These are phyloP conservation scores for Globisporangium heterothallicum DNA, from an alignment of 352 stramenopile species.

Conservation along the genomic window DNA sequence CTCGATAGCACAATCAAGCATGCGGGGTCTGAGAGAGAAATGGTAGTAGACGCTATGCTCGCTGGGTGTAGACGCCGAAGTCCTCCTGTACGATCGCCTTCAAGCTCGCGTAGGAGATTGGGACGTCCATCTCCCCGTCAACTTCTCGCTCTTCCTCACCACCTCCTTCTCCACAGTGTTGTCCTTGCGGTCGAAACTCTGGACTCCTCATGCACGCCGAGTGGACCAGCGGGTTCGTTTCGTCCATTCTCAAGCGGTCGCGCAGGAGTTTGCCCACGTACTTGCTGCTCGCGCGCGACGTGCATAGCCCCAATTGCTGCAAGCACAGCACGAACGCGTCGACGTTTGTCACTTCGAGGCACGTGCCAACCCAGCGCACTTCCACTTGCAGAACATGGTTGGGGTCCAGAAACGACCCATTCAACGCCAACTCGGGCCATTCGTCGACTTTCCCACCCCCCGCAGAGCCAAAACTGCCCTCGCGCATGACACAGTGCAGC, in stretches of 20 bases:
- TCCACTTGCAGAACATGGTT: conserved; percentile 45
- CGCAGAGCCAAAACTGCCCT: conserved; percentile 13
- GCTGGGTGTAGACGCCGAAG: conserved; percentile 37
- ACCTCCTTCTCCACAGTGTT: not conserved
- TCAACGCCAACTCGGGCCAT: conserved; percentile 62
- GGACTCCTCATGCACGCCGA: conserved; percentile 15
- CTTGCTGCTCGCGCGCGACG: conserved; percentile 37
- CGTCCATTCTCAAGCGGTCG: conserved; percentile 46
- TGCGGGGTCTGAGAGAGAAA: too few relatives aligned
- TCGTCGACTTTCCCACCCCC: conserved; percentile 15
- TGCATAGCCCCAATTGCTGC: conserved; percentile 54
- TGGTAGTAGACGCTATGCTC: not conserved
- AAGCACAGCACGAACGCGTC: conserved; percentile 62
- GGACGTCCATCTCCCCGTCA: not conserved
- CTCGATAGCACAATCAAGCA: too few relatives aligned
- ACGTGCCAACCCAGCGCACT: conserved; percentile 44
- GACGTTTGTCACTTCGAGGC: conserved; percentile 43
- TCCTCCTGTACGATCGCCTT: conserved; percentile 51
- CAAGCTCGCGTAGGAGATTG: conserved; percentile 30
- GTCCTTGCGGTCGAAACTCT: conserved; percentile 9
- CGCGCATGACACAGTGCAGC: conserved; percentile 27
- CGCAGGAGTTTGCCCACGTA: conserved; percentile 59
- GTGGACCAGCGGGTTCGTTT: conserved; percentile 34
- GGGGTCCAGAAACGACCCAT: conserved; percentile 44
- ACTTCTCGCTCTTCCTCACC: not conserved